phyloP scores from a whole-genome alignment of 768 basidiomycete genomes.

The Royoungia palumana region DNA sequence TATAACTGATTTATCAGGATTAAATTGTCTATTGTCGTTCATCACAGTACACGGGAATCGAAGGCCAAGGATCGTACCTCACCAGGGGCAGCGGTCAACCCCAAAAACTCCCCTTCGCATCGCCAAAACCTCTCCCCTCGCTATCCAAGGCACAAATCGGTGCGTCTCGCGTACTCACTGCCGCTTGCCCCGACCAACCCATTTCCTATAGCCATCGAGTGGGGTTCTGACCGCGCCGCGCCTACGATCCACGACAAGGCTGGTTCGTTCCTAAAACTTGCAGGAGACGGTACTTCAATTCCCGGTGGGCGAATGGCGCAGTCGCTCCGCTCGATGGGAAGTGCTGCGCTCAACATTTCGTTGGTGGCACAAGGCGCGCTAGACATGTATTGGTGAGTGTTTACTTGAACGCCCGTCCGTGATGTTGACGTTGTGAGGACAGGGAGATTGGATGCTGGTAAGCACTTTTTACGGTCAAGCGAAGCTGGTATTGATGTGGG shows the following conservation, averaged over 20 bases:
- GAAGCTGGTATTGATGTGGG: not conserved
- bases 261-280: conserved; percentile 67
- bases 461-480: conserved; percentile 17
- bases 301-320: conserved; percentile 81
- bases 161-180: conserved; percentile 13
- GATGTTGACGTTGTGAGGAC: not conserved
- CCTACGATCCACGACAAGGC: conserved; percentile 56
- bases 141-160: conserved; percentile 73
- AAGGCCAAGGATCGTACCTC: conserved; percentile 78
- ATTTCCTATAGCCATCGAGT: conserved; percentile 62
- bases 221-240: conserved; percentile 74
- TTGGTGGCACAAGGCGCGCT: conserved; percentile 86
- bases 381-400: conserved; percentile 78
- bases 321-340: conserved; percentile 78
- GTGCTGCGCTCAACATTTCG: conserved; percentile 78
- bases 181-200: conserved; percentile 7
- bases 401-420: not conserved
- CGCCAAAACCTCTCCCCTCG: conserved; percentile 60
- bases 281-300: conserved; percentile 60
- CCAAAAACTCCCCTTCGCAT: conserved; percentile 62
- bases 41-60: conserved; percentile 68
- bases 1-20: too few relatives aligned
- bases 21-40: not conserved
- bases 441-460: conserved; percentile 82
- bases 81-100: conserved; percentile 46